Conservation (phyloP, 805 yeast species). For the Ogataea pignaliae region DNA sequence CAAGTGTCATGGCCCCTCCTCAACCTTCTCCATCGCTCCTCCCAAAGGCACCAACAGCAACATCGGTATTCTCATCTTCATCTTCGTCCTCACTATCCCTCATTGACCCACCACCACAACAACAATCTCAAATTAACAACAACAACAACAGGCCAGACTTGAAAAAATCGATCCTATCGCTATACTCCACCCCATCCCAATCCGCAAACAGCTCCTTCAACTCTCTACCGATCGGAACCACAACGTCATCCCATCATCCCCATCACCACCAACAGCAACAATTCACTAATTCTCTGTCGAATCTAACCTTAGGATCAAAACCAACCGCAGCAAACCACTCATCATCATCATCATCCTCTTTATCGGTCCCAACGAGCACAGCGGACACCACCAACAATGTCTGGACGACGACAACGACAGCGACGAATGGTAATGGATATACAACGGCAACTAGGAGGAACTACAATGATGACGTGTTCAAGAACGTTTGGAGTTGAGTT, state of each 20-base stretch:
- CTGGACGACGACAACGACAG: slow-evolving; percentile 9
- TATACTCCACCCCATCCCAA: slow-evolving; percentile 65
- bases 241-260: neutral
- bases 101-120: slow-evolving; percentile 10
- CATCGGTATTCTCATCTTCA: slow-evolving; percentile 6
- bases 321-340: neutral
- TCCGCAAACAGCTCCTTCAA: slow-evolving; percentile 10
- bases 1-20: neutral
- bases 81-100: slow-evolving; percentile 4
- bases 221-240: slow-evolving; percentile 8
- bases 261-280: too few relatives aligned
- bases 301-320: slow-evolving; percentile 1
- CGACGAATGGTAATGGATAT: slow-evolving; percentile 3
- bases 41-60: slow-evolving; percentile 3
- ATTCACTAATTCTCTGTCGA: slow-evolving; percentile 6
- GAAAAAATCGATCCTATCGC: slow-evolving; percentile 85
- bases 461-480: slow-evolving; percentile 26
- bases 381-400: slow-evolving; percentile 6
- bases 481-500: slow-evolving; percentile 28
- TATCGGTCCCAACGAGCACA: neutral
- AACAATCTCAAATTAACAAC: too few relatives aligned
- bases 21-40: neutral
- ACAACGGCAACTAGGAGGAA: slow-evolving; percentile 5
- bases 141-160: slow-evolving; percentile 64
- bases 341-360: too few relatives aligned